A percentile compares a stretch with the other conserved stretches of the same genome.
phyloP scores from a whole-genome alignment of 2,329 filamentous ascomycete species.

The Seiridium unicorne region DNA sequence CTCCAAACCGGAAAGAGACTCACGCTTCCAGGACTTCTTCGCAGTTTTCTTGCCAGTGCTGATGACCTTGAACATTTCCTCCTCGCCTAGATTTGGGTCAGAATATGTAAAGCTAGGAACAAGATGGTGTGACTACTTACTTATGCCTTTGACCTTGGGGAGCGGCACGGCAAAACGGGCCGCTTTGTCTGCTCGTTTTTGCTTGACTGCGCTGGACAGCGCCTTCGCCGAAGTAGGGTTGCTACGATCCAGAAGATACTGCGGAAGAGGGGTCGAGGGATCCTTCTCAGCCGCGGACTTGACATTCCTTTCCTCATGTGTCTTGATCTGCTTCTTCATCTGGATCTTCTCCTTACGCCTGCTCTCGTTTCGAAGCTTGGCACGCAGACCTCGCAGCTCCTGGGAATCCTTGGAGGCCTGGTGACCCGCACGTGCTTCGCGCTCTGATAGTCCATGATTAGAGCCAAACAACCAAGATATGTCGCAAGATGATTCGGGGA shows the following conservation, averaged over 20 bases:
- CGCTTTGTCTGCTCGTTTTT: slow-evolving; percentile 90
- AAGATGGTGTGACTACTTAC: slow-evolving; percentile 45
- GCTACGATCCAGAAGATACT: slow-evolving; percentile 88
- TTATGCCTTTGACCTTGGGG: slow-evolving; percentile 90
- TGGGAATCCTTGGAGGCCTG: slow-evolving; percentile 86
- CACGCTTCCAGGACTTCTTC: slow-evolving; percentile 68
- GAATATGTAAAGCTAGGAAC: background rate
- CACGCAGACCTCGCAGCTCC: slow-evolving; percentile 85
- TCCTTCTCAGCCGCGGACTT: slow-evolving; percentile 81
- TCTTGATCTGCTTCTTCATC: slow-evolving; percentile 92
- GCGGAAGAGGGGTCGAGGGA: slow-evolving; percentile 77
- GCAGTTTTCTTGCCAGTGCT: slow-evolving; percentile 93
- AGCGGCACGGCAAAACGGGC: slow-evolving; percentile 90
- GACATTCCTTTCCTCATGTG: slow-evolving; percentile 94
- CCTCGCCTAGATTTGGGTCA: slow-evolving; percentile 69
- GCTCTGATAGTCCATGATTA: too few relatives aligned
- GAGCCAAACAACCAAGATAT: too few relatives aligned
- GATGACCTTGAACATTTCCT: slow-evolving; percentile 97
- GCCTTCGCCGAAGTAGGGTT: slow-evolving; percentile 63
- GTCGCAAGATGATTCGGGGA: too few relatives aligned
- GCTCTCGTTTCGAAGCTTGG: slow-evolving; percentile 92
- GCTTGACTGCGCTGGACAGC: slow-evolving; percentile 84
- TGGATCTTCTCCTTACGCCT: slow-evolving; percentile 97
- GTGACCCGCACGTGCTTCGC: slow-evolving; percentile 80
- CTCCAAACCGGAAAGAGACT: too few relatives aligned